These are phyloP conservation scores for Pterocarpus santalinus DNA, from an alignment of 306 rosid species.

Conservation along the genomic window DNA sequence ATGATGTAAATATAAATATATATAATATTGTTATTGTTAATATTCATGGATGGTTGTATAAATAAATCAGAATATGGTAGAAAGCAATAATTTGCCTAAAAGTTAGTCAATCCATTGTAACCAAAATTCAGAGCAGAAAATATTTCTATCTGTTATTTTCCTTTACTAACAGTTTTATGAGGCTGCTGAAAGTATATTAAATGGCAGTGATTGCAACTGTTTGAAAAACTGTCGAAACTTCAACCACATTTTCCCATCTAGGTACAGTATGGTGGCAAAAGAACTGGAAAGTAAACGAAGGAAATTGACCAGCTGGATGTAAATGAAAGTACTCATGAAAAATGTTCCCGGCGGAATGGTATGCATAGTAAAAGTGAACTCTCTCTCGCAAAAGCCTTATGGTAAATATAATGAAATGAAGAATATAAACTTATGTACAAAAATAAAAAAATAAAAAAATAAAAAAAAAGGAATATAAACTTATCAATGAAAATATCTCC, in stretches of 20 bases:
- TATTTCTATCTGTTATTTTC: not conserved
- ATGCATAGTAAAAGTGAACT: not conserved
- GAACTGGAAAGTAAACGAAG: conserved; percentile 22
- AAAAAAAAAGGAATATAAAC: too few relatives aligned
- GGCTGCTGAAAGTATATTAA: conserved; percentile 16
- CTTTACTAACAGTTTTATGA: not conserved
- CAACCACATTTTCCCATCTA: not conserved
- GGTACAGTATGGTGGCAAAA: not conserved
- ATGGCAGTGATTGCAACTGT: conserved; percentile 37
- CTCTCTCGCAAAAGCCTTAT: not conserved
- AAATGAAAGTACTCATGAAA: not conserved
- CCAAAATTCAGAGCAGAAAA: too few relatives aligned
- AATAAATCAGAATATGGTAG: too few relatives aligned
- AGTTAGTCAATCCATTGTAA: too few relatives aligned
- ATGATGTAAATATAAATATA: too few relatives aligned
- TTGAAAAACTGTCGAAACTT: not conserved
- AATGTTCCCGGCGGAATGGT: not conserved
- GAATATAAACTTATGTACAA: not conserved
- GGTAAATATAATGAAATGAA: not conserved
- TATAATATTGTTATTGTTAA: too few relatives aligned
- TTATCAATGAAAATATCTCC: not conserved
- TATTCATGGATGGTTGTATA: too few relatives aligned
- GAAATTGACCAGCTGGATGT: not conserved
- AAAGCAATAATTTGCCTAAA: too few relatives aligned
- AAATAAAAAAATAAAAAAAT: too few relatives aligned